These are phyloP conservation scores for Metarhizium anisopliae DNA, from an alignment of 2,329 filamentous ascomycete species.

Conservation along the genomic window DNA sequence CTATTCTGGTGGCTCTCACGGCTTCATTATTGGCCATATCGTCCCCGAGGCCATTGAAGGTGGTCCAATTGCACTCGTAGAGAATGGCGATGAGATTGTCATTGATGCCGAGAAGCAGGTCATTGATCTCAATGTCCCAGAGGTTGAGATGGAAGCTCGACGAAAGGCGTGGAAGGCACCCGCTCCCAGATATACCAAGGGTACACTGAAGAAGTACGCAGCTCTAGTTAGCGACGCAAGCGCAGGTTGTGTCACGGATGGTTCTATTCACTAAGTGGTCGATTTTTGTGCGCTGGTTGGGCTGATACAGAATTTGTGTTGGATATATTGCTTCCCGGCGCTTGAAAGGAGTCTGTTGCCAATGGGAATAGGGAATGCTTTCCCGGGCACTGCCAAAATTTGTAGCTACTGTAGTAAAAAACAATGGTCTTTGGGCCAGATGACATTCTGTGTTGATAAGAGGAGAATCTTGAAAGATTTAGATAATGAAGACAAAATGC, in stretches of 20 bases:
- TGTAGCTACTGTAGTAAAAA: background rate
- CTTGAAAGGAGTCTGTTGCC: background rate
- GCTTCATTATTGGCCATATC: slow-evolving; percentile 81
- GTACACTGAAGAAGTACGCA: slow-evolving; percentile 65
- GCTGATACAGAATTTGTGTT: background rate
- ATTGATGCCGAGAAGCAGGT: slow-evolving; percentile 72
- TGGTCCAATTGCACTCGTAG: slow-evolving; percentile 75
- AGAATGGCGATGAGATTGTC: slow-evolving; percentile 69
- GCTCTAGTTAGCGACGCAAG: slow-evolving; percentile 48
- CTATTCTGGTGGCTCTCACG: slow-evolving; percentile 75
- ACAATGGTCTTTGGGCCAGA: background rate
- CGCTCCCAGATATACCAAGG: slow-evolving; percentile 46
- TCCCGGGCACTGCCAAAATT: background rate
- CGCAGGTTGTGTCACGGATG: slow-evolving; percentile 49
- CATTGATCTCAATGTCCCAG: slow-evolving; percentile 57
- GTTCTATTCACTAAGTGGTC: slow-evolving; percentile 13
- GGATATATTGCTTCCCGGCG: background rate
- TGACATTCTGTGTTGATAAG: background rate
- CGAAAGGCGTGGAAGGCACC: slow-evolving; percentile 55
- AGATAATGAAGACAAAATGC: background rate
- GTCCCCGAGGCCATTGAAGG: slow-evolving; percentile 81
- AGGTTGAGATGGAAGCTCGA: slow-evolving; percentile 53
- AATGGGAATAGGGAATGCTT: background rate
- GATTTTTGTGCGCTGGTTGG: background rate
- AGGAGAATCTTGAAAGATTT: background rate